Evolutionary conservation across 1,284 basidiomycete species (phyloP).

Genomic region (Agroathelia rolfsii): DNA sequence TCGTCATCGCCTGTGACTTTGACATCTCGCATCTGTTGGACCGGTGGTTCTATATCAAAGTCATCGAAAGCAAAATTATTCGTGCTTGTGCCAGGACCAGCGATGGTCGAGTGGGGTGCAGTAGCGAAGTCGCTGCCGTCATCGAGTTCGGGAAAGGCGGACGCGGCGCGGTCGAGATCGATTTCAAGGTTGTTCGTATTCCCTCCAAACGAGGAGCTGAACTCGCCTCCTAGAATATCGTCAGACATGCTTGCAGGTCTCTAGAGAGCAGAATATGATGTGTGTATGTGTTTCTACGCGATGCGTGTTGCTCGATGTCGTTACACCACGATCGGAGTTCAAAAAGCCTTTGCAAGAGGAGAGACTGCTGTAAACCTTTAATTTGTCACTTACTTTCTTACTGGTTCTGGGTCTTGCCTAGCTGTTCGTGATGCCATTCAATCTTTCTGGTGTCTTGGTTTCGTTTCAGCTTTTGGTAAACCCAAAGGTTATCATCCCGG

Average conservation of each 20-base stretch:
- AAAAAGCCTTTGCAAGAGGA: too few species aligned
- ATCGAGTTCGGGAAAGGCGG: conserved; percentile 79
- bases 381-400: too few species aligned
- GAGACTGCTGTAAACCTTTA: too few species aligned
- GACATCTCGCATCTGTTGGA: conserved; percentile 37
- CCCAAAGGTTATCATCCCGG: conserved; percentile 68
- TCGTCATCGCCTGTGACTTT: conserved; percentile 84
- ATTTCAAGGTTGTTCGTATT: conserved; percentile 41
- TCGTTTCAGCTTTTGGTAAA: conserved; percentile 67
- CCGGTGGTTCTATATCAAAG: conserved; percentile 41
- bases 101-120: conserved; percentile 17
- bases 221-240: conserved; percentile 25
- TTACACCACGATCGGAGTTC: too few species aligned
- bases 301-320: too few species aligned
- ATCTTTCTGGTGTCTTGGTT: conserved; percentile 68
- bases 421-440: conserved; percentile 52
- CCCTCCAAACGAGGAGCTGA: conserved; percentile 21
- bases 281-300: too few species aligned
- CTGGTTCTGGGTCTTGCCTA: too few species aligned
- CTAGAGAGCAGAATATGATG: too few species aligned
- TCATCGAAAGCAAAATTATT: conserved; percentile 55
- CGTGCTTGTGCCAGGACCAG: conserved; percentile 15
- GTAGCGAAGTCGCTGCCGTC: conserved; percentile 42
- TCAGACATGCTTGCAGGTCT: too few species aligned
- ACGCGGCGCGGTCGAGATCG: conserved; percentile 69